Percentiles rank a stretch among this genome's conserved stretches.
Evolutionary conservation across 208 protist species (phyloP).

Genomic region (Trichomonas vaginalis): DNA sequence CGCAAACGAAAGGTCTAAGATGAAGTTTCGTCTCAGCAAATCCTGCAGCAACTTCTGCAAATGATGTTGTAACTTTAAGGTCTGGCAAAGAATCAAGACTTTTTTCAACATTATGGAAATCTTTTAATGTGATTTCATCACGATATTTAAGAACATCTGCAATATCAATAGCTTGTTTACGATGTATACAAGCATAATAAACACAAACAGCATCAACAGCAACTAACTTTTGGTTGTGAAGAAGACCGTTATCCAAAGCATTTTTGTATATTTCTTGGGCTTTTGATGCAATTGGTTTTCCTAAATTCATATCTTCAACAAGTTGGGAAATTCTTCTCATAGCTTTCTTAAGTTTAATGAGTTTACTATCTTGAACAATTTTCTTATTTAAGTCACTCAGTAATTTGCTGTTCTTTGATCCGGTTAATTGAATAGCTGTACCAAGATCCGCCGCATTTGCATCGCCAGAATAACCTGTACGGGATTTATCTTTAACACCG

Average conservation of each 20-base stretch:
- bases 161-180: neutral
- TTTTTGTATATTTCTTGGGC: neutral
- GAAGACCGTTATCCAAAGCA: neutral
- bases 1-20: neutral
- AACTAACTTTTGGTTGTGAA: neutral
- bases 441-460: neutral
- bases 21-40: neutral
- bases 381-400: neutral
- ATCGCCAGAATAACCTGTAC: neutral
- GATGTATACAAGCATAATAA: neutral
- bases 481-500: constrained; percentile 10
- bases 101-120: neutral
- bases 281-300: neutral
- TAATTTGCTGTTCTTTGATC: neutral
- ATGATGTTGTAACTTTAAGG: neutral
- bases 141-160: neutral
- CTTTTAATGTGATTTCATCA: neutral
- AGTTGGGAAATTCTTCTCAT: neutral
- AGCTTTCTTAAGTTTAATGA: neutral
- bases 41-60: neutral
- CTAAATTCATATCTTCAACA: neutral
- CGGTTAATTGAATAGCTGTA: neutral
- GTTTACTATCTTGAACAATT: neutral
- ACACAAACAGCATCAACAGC: neutral
- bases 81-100: neutral